phyloP scores from a whole-genome alignment of 495 filamentous ascomycete genomes.

The Acidiella bohemica region DNA sequence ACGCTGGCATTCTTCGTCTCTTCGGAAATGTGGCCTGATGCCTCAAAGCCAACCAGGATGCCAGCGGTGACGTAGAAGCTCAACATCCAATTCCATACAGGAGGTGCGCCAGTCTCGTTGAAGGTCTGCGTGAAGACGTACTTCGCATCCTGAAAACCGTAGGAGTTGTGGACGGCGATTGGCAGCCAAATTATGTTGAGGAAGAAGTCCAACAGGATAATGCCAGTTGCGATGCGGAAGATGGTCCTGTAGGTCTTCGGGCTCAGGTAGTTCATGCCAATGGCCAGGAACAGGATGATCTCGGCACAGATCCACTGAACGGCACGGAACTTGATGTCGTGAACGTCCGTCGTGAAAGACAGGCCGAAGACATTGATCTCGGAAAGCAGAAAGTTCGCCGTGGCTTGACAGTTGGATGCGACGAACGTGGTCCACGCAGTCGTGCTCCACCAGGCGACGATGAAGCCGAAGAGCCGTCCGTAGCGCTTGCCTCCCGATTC shows the following conservation, averaged over 20 bases:
- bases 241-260: conserved; percentile 27
- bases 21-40: conserved; percentile 42
- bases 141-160: conserved; percentile 41
- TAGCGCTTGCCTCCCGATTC: conserved; percentile 41
- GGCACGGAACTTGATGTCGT: conserved; percentile 39
- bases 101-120: conserved; percentile 42
- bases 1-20: conserved; percentile 44
- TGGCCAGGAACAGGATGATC: conserved; percentile 27
- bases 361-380: conserved; percentile 42
- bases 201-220: conserved; percentile 42
- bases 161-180: conserved; percentile 39
- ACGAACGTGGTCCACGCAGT: conserved; percentile 46
- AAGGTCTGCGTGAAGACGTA: conserved; percentile 46
- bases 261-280: conserved; percentile 25
- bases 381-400: conserved; percentile 43
- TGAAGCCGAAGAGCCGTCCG: conserved; percentile 40
- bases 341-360: conserved; percentile 36
- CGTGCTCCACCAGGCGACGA: conserved; percentile 48
- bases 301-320: conserved; percentile 45
- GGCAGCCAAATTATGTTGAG: conserved; percentile 46
- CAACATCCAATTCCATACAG: conserved; percentile 47
- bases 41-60: conserved; percentile 45
- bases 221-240: conserved; percentile 35
- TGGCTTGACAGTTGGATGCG: conserved; percentile 37
- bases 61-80: conserved; percentile 46